Conservation (phyloP, 2,329 filamentous ascomycete genomes). For the Coniochaeta pulveracea region DNA sequence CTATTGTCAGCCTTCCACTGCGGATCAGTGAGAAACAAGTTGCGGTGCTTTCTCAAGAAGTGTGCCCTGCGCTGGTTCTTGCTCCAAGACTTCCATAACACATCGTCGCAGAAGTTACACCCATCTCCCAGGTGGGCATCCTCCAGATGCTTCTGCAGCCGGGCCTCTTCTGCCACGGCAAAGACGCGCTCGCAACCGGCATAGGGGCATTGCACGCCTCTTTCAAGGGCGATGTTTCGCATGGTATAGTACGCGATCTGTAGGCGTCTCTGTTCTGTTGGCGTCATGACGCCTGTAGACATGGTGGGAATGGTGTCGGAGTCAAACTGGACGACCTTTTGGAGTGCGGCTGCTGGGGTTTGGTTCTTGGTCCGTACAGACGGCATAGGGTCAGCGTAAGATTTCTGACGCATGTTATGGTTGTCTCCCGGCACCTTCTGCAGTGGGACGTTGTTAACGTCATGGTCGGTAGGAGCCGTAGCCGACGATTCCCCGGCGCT, state of each 20-base stretch:
- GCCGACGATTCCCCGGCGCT: not conserved
- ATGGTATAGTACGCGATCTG: constrained; percentile 22
- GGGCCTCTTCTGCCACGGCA: constrained; percentile 14
- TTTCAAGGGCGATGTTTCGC: constrained; percentile 21
- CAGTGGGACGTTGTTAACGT: not conserved
- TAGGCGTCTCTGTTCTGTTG: constrained; percentile 24
- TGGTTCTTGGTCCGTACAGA: constrained; percentile 13
- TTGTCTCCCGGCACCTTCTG: not conserved
- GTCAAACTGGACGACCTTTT: constrained; percentile 20
- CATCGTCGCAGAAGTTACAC: constrained; percentile 24
- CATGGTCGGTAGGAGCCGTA: not conserved
- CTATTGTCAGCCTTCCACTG: not conserved
- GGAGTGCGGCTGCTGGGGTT: constrained; percentile 23
- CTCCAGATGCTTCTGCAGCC: constrained; percentile 23
- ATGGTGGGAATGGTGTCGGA: constrained; percentile 21
- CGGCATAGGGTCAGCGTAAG: constrained; percentile 16
- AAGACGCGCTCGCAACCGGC: constrained; percentile 23
- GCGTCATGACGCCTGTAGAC: constrained; percentile 25
- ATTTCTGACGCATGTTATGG: constrained; percentile 13
- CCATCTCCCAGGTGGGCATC: constrained; percentile 20
- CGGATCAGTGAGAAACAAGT: constrained; percentile 5
- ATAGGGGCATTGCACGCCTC: constrained; percentile 26
- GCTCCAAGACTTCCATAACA: constrained; percentile 18
- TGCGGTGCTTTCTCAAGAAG: constrained; percentile 17
- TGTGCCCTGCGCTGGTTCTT: constrained; percentile 16